Percentiles rank a stretch among this genome's conserved stretches.
phyloP scores from a whole-genome alignment of 768 basidiomycete genomes.

The Dioszegia hungarica region DNA sequence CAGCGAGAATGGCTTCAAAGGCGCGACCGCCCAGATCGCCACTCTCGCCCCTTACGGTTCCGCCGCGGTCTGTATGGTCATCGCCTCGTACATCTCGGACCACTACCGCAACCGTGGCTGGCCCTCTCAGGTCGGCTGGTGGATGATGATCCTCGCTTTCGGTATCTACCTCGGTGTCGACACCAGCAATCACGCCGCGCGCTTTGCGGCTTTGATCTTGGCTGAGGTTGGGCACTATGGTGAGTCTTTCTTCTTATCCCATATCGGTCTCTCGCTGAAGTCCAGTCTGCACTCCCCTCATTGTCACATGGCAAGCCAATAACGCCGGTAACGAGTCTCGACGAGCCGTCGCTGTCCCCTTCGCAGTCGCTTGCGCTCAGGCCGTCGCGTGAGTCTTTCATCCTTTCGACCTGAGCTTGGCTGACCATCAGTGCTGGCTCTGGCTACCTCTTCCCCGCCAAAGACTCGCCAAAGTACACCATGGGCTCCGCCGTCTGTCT shows the following conservation, averaged over 20 bases:
- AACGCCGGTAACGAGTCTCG: conserved; percentile 19
- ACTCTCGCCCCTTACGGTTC: conserved; percentile 20
- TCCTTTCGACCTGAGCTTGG: neutral
- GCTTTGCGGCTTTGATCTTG: conserved; percentile 19
- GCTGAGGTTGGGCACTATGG: conserved; percentile 19
- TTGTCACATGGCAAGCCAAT: conserved; percentile 17
- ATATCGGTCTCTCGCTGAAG: neutral
- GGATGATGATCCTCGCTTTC: conserved; percentile 15
- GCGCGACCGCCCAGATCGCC: conserved; percentile 21
- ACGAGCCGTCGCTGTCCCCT: conserved; percentile 16
- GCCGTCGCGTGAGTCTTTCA: conserved; percentile 15
- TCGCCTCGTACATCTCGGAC: conserved; percentile 15
- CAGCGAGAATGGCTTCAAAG: conserved; percentile 16
- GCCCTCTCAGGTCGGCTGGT: conserved; percentile 11
- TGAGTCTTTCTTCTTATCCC: neutral
- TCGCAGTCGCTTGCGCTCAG: conserved; percentile 15
- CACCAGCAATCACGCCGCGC: conserved; percentile 2
- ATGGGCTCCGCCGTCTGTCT: conserved; percentile 18
- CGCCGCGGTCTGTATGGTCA: conserved; percentile 15
- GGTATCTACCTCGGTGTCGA: conserved; percentile 12
- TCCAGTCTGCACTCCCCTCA: conserved; percentile 14
- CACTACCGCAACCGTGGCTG: conserved; percentile 7
- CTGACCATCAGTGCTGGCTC: conserved; percentile 10
- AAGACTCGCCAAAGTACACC: conserved; percentile 16
- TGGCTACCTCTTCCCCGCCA: conserved; percentile 21